Base-by-base conservation (phyloP, 83 land plant species). In the Diphasiastrum complanatum region DNA sequence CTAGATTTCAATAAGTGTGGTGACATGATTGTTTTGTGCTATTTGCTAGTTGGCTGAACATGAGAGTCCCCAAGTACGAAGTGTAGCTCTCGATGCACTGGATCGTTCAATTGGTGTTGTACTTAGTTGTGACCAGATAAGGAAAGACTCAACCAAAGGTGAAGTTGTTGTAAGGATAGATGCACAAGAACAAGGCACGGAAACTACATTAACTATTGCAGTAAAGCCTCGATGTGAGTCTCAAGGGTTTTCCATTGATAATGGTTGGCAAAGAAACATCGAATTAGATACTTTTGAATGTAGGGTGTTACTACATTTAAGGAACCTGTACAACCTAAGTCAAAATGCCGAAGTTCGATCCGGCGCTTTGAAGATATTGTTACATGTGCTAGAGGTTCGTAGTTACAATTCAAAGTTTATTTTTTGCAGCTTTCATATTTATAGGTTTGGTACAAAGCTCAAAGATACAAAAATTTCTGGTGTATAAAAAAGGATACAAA, bases 341-440 rank as follows among this genome's bases (percentile, higher is more conserved):
- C 81, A 83, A 70, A 75, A 38, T 52, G 41, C 63, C 45, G 98
- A 92, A 66, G 83, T 85, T 45, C 85, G 84, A 28, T 65, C 77
- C 35, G 91, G 96, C 47, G 71, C 91, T 50, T 53, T 89, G 45
- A 92, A 82, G 64, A 85, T 89, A 69, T 72, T 92, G 51, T 71
- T 92, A 45, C 96, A 89, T 81, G 84, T 85, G 25, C 64, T 92
- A 54, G 98, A 89, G 97, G 97, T 91, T n/a, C n/a, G n/a, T n/a
- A n/a, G n/a, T n/a, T n/a, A 40, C 43, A 40, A n/a, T n/a, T n/a
- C n/a, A n/a, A n/a, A n/a, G n/a, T n/a, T n/a, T n/a, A n/a, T n/a
- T n/a, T n/a, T n/a, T n/a, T n/a, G n/a, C n/a, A n/a, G n/a, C n/a
- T n/a, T n/a, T n/a, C n/a, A n/a, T n/a, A n/a, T n/a, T n/a, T n/a